Evolutionary conservation across 208 protist genomes (phyloP).

Genomic region (Acanthamoeba healyi): DNA sequence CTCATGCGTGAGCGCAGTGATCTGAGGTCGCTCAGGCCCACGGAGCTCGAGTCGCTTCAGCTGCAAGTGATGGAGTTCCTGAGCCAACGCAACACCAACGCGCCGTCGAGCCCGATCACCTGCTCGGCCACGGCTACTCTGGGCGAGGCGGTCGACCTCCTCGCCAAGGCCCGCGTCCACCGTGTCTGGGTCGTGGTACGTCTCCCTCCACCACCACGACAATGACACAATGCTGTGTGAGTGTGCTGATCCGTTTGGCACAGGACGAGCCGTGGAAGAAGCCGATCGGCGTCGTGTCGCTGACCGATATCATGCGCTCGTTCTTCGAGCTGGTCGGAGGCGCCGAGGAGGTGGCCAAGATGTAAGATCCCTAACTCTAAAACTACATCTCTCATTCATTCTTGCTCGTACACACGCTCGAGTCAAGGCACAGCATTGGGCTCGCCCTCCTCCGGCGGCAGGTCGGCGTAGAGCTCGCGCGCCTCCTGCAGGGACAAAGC

Average conservation of each 20-base stretch:
- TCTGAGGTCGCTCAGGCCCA: not conserved
- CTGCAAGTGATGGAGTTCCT: conserved; percentile 42
- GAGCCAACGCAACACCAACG: not conserved
- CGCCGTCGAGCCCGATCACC: not conserved
- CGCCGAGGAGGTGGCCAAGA: not conserved
- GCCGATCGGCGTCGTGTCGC: conserved; percentile 46
- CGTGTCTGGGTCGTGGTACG: conserved; percentile 54
- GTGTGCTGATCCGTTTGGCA: too few relatives aligned
- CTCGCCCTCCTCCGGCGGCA: not conserved
- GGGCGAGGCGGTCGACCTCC: not conserved
- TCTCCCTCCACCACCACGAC: not conserved
- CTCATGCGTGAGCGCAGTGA: too few relatives aligned
- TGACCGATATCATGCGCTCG: conserved; percentile 33
- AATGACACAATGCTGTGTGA: too few relatives aligned
- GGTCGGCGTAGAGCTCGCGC: not conserved
- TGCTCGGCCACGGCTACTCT: not conserved
- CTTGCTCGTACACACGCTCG: not conserved
- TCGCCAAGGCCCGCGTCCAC: not conserved
- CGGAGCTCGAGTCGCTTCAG: conserved; percentile 11
- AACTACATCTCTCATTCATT: not conserved
- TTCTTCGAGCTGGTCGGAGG: conserved; percentile 19
- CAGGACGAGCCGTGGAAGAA: conserved; percentile 62
- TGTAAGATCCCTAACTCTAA: not conserved
- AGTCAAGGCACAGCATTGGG: not conserved
- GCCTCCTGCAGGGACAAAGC: not conserved